phyloP scores from a whole-genome alignment of 352 stramenopile species.

The Pythium oligandrum region DNA sequence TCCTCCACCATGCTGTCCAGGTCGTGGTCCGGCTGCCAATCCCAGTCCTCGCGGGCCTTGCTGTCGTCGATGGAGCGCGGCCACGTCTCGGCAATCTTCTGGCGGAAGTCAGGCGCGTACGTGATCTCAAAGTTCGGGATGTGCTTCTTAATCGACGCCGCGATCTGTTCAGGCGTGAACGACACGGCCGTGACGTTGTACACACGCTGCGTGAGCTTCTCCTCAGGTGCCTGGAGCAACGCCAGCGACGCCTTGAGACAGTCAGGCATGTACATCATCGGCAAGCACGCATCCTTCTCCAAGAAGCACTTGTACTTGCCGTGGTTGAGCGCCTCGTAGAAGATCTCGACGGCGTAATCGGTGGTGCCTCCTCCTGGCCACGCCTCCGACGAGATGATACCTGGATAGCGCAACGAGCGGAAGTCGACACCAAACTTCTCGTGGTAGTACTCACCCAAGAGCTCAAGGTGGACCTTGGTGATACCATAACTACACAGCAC shows the following conservation, averaged over 20 bases:
- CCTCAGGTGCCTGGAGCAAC: constrained; percentile 67
- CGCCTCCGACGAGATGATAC: constrained; percentile 87
- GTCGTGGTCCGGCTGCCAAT: constrained; percentile 87
- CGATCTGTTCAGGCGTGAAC: constrained; percentile 86
- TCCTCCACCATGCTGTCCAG: constrained; percentile 87
- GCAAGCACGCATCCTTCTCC: constrained; percentile 65
- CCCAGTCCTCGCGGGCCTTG: constrained; percentile 80
- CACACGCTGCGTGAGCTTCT: constrained; percentile 74
- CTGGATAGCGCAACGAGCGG: constrained; percentile 87
- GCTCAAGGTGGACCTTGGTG: constrained; percentile 90
- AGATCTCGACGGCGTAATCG: constrained; percentile 93
- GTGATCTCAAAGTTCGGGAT: constrained; percentile 85
- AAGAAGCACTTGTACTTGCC: constrained; percentile 90
- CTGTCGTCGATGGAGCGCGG: constrained; percentile 83
- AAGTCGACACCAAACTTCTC: constrained; percentile 91
- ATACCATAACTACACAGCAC: constrained; percentile 58
- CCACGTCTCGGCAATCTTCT: constrained; percentile 91
- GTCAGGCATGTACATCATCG: constrained; percentile 96
- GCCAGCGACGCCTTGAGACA: constrained; percentile 84
- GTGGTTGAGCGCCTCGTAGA: constrained; percentile 87
- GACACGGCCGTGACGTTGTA: constrained; percentile 91
- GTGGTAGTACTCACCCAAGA: constrained; percentile 91
- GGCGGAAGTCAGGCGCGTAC: constrained; percentile 88
- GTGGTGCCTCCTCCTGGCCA: constrained; percentile 81
- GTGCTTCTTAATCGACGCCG: constrained; percentile 78